Conservation (phyloP, 805 yeast species). For the Maudiozyma saulgeensis region DNA sequence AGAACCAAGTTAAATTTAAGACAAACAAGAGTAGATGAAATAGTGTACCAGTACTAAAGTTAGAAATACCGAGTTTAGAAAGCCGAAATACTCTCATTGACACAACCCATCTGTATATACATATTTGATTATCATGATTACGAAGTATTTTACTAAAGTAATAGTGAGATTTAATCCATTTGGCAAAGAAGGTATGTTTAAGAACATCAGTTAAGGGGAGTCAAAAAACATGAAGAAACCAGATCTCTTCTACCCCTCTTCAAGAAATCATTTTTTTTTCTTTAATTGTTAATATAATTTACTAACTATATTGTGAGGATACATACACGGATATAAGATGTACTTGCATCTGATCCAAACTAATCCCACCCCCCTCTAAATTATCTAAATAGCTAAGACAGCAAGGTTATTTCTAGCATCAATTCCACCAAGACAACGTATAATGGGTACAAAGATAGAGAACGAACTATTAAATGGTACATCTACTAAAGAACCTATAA, state of each 20-base stretch:
- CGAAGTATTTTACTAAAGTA: conserved; percentile 77
- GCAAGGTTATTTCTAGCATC: conserved; percentile 73
- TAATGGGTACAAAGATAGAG: conserved; percentile 46
- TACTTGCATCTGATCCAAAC: background rate
- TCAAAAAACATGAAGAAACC: too few species aligned
- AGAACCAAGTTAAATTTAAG: too few species aligned
- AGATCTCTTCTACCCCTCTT: background rate
- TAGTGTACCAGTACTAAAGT: too few species aligned
- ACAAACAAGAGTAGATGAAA: too few species aligned
- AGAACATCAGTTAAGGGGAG: too few species aligned
- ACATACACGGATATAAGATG: background rate
- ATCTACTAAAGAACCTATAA: conserved; percentile 49
- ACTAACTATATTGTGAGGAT: background rate
- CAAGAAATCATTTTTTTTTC: too few species aligned
- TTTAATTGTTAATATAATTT: background rate
- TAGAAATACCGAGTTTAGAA: background rate
- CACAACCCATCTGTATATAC: too few species aligned
- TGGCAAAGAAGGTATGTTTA: conserved; percentile 45
- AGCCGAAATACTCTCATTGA: too few species aligned
- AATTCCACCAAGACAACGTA: conserved; percentile 67
- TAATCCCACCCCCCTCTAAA: background rate
- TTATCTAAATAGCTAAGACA: conserved; percentile 42
- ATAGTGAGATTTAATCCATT: conserved; percentile 73
- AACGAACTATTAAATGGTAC: conserved; percentile 46
- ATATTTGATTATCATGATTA: conserved; percentile 50